A percentile compares a stretch with the other conserved stretches of the same genome.
phyloP scores from a whole-genome alignment of 1,284 basidiomycete genomes.

The Melanopsichium pennsylvanicum region DNA sequence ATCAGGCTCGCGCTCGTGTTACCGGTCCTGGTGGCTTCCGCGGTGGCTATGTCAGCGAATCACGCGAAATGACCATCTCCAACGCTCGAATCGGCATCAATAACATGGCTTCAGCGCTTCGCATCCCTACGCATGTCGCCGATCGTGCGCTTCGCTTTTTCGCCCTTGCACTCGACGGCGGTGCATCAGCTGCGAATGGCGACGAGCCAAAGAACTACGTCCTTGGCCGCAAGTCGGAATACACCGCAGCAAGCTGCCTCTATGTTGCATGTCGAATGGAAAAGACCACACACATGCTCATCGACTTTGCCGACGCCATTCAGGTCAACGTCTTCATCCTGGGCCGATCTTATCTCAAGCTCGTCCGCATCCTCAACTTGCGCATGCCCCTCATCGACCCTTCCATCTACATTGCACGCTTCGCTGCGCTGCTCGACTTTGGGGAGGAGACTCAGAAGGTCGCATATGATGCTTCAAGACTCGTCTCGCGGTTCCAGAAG shows the following conservation, averaged over 20 bases:
- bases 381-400: conserved; percentile 88
- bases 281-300: conserved; percentile 92
- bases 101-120: conserved; percentile 79
- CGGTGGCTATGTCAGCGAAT: conserved; percentile 61
- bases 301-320: conserved; percentile 78
- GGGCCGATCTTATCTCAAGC: conserved; percentile 92
- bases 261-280: conserved; percentile 93
- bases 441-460: conserved; percentile 91
- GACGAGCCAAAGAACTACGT: conserved; percentile 63
- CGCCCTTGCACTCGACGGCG: conserved; percentile 88
- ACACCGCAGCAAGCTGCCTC: conserved; percentile 92
- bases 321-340: conserved; percentile 95
- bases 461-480: conserved; percentile 89
- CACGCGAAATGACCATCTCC: conserved; percentile 82
- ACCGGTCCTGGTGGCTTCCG: conserved; percentile 60
- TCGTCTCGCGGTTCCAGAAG: conserved; percentile 91
- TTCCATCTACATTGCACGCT: conserved; percentile 94
- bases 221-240: conserved; percentile 82
- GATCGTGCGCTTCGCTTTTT: conserved; percentile 87
- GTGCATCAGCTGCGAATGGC: conserved; percentile 48
- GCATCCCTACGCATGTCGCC: conserved; percentile 79
- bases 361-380: conserved; percentile 88
- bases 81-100: conserved; percentile 85
- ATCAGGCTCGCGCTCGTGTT: conserved; percentile 72
- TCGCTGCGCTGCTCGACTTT: conserved; percentile 94